phyloP scores from a whole-genome alignment of 2,329 filamentous ascomycete species.

The Colletotrichum tabaci region DNA sequence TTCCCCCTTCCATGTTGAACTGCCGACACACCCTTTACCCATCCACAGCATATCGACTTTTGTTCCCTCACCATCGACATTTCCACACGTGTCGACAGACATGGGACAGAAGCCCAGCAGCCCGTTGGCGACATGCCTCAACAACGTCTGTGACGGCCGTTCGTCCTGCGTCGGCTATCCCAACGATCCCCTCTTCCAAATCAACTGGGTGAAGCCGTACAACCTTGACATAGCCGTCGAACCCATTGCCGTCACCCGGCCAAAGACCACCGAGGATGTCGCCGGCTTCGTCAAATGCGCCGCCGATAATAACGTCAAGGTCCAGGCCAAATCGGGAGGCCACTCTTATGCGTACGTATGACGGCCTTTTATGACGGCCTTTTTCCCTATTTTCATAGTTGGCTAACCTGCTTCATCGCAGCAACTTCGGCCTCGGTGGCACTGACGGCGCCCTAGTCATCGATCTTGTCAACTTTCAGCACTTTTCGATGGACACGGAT shows the following conservation, averaged over 20 bases:
- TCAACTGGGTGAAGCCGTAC: constrained; percentile 66
- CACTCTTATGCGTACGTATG: constrained; percentile 72
- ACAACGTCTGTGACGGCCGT: constrained; percentile 61
- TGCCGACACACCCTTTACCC: background rate
- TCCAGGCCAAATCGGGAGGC: constrained; percentile 75
- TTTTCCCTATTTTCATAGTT: background rate
- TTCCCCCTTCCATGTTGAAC: background rate
- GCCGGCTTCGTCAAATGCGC: constrained; percentile 72
- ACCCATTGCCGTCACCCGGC: constrained; percentile 71
- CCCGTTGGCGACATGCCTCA: constrained; percentile 62
- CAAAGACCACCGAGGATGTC: constrained; percentile 67
- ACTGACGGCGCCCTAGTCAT: constrained; percentile 66
- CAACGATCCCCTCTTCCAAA: constrained; percentile 59
- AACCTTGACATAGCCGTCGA: constrained; percentile 66
- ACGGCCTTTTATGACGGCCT: background rate
- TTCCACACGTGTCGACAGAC: constrained; percentile 7
- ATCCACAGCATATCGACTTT: background rate
- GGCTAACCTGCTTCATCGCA: constrained; percentile 37
- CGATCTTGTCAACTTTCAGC: constrained; percentile 67
- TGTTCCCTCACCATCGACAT: background rate
- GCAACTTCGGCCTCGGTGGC: constrained; percentile 64
- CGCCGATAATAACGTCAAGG: constrained; percentile 61
- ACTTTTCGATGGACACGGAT: constrained; percentile 66
- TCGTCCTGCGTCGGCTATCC: constrained; percentile 64
- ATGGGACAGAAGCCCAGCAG: constrained; percentile 63